A percentile compares a stretch with the other conserved stretches of the same genome.
phyloP scores from a whole-genome alignment of 306 rosid species.

The Trifolium subterraneum region DNA sequence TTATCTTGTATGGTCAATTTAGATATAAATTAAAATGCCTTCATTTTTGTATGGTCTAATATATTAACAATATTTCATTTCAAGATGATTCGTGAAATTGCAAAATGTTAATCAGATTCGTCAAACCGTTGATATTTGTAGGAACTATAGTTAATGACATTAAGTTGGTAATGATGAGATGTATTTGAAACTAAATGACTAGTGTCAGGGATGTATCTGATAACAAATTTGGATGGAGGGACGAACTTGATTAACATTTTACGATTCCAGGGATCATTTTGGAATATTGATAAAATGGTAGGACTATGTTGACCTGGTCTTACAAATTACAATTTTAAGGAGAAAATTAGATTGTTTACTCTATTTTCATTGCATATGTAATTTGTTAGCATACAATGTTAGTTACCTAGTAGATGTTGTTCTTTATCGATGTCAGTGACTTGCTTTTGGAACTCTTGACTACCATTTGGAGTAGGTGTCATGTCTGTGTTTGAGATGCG shows the following conservation, averaged over 20 bases:
- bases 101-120: neutral
- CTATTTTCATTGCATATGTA: neutral
- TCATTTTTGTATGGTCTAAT: no score
- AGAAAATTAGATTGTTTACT: neutral
- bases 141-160: neutral
- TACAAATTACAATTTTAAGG: neutral
- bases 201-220: neutral
- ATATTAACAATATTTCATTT: neutral
- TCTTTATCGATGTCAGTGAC: neutral
- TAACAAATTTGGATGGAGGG: neutral
- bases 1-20: slow-evolving; percentile 28
- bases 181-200: neutral
- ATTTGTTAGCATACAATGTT: slow-evolving; percentile 21
- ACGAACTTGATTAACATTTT: neutral
- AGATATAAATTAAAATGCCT: neutral
- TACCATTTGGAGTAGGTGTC: neutral
- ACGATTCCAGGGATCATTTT: no score
- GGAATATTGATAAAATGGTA: neutral
- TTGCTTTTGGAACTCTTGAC: slow-evolving; percentile 3
- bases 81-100: neutral
- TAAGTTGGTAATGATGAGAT: neutral
- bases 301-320: neutral
- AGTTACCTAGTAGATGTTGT: slow-evolving; percentile 3
- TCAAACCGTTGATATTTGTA: neutral
- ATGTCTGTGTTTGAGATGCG: neutral